phyloP scores from a whole-genome alignment of 1,284 basidiomycete genomes.

The Cronartium quercuum region DNA sequence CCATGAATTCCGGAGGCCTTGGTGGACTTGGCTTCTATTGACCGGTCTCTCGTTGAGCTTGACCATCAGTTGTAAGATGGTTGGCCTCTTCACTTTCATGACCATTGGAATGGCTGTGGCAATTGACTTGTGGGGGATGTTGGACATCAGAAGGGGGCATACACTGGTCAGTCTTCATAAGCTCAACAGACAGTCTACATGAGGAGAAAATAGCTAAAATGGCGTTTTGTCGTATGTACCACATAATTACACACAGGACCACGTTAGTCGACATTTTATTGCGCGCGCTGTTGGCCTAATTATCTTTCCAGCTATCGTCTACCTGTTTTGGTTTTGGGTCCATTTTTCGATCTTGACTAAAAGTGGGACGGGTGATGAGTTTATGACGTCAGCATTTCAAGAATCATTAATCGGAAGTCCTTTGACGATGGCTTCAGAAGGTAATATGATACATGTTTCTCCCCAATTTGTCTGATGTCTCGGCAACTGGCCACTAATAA shows the following conservation, averaged over 20 bases:
- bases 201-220: conserved; percentile 7
- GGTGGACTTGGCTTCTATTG: conserved; percentile 90
- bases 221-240: conserved; percentile 18
- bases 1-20: conserved; percentile 71
- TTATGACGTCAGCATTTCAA: conserved; percentile 98
- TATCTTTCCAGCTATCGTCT: conserved; percentile 75
- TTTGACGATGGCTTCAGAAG: conserved; percentile 79
- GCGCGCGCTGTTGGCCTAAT: conserved; percentile 85
- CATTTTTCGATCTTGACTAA: conserved; percentile 86
- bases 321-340: conserved; percentile 92
- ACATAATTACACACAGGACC: conserved; percentile 58
- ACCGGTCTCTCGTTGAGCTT: conserved; percentile 91
- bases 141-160: conserved; percentile 77
- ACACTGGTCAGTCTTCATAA: conserved; percentile 61
- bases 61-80: conserved; percentile 97
- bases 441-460: conserved; percentile 53
- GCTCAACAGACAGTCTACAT: neutral
- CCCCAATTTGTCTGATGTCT: neutral
- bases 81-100: conserved; percentile 84
- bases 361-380: conserved; percentile 86
- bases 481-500: neutral
- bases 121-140: conserved; percentile 87
- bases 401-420: conserved; percentile 90
- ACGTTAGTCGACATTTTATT: conserved; percentile 80
- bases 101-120: conserved; percentile 85